These are phyloP conservation scores for Cyclotella sp. DNA, from an alignment of 108 stramenopile genomes.

Conservation along the genomic window DNA sequence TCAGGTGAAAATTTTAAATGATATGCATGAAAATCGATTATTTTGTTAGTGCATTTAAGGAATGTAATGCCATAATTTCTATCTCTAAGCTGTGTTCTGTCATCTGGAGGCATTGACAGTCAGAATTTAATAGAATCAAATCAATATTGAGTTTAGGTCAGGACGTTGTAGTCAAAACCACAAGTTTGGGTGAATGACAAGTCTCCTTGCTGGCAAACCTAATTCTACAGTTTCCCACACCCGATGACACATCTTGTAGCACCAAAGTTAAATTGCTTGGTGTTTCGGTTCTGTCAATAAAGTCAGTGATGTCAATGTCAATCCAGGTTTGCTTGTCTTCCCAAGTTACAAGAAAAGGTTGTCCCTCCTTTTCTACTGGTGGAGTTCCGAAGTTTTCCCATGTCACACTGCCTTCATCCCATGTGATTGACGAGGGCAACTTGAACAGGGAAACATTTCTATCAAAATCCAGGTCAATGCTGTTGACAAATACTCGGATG, in stretches of 20 bases:
- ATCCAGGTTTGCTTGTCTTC: slow-evolving; percentile 12
- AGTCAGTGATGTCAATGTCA: slow-evolving; percentile 20
- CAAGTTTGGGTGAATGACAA: slow-evolving; percentile 29
- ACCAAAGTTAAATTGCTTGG: not conserved
- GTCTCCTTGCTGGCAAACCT: slow-evolving; percentile 24
- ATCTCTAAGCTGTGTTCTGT: too few species aligned
- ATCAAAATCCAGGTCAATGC: slow-evolving; percentile 15
- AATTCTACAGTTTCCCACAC: not conserved
- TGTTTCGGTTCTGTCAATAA: not conserved
- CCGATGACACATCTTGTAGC: slow-evolving; percentile 3
- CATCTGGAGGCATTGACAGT: too few species aligned
- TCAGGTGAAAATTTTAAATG: too few species aligned
- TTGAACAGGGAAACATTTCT: slow-evolving; percentile 15
- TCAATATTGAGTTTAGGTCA: not conserved
- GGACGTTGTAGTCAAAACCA: not conserved
- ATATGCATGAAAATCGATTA: too few species aligned
- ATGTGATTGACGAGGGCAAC: slow-evolving; percentile 2
- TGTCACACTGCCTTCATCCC: slow-evolving; percentile 23
- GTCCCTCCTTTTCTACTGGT: not conserved
- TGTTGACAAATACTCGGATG: slow-evolving; percentile 11
- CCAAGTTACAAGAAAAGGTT: slow-evolving; percentile 15
- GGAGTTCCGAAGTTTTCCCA: slow-evolving; percentile 25
- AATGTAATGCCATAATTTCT: too few species aligned
- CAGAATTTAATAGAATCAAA: too few species aligned
- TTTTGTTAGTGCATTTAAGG: too few species aligned